Conservation (phyloP, 306 rosid species). For the Dryas alaskensis region DNA sequence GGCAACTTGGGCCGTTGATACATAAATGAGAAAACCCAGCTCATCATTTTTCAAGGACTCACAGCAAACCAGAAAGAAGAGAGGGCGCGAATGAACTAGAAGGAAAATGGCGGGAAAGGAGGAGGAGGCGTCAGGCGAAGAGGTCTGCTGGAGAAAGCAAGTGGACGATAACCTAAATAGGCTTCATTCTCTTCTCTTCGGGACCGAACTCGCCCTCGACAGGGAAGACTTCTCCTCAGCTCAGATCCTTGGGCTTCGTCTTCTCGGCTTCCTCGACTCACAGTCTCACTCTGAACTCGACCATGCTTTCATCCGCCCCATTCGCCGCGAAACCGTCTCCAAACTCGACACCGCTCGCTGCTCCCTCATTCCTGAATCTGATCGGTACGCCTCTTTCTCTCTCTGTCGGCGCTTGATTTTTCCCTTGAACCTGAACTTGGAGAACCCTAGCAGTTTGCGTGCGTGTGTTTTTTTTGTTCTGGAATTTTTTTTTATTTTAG, state of each 20-base stretch:
- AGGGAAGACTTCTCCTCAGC: constrained; percentile 58
- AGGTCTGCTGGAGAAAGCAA: constrained; percentile 57
- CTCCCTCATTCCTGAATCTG: constrained; percentile 51
- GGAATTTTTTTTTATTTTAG: not conserved
- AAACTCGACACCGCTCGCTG: constrained; percentile 49
- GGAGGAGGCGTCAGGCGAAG: constrained; percentile 19
- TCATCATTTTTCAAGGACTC: no score
- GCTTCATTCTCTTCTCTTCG: constrained; percentile 80
- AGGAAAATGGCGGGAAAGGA: constrained; percentile 64
- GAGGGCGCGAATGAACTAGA: not conserved
- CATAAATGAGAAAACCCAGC: no score
- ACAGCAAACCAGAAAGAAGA: not conserved
- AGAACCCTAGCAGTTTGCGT: constrained; percentile 6
- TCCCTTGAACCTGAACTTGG: not conserved
- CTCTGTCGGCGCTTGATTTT: not conserved
- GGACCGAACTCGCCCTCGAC: constrained; percentile 55
- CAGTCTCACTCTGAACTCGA: constrained; percentile 49
- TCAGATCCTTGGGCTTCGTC: constrained; percentile 66
- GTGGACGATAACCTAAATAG: constrained; percentile 57
- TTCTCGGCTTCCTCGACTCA: constrained; percentile 77
- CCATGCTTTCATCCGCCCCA: constrained; percentile 58
- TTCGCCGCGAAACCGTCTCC: constrained; percentile 56
- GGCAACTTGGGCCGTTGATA: no score
- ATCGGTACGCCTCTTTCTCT: constrained; percentile 46
- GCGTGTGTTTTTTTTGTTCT: not conserved